Percentiles rank a stretch among this genome's conserved stretches.
Conservation (phyloP, 495 filamentous ascomycete species). For the Talaromyces borbonicus region DNA sequence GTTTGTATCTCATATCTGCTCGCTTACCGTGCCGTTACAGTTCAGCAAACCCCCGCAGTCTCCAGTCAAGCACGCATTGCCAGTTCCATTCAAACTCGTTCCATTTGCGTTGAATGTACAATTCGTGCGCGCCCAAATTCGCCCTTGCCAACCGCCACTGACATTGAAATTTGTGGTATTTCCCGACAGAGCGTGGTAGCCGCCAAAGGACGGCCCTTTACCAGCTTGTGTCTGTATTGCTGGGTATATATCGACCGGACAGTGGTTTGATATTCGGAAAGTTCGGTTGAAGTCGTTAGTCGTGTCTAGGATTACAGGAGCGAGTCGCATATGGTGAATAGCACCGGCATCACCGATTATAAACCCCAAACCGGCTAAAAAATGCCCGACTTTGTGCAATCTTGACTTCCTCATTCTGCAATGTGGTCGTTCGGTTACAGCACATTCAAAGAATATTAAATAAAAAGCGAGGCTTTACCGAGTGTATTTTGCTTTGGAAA, state of each 20-base stretch:
- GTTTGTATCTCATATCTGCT: neutral
- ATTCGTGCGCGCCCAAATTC: conserved; percentile 75
- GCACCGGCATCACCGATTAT: neutral
- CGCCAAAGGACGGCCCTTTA: conserved; percentile 46
- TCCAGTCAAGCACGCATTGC: conserved; percentile 57
- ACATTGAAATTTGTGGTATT: conserved; percentile 44
- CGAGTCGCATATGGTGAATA: conserved; percentile 20
- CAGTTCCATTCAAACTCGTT: conserved; percentile 32
- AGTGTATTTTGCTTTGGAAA: no score
- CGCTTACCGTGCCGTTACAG: conserved; percentile 52
- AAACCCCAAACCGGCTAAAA: neutral
- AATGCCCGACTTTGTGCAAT: neutral
- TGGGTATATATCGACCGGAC: conserved; percentile 57
- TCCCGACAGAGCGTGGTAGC: conserved; percentile 51
- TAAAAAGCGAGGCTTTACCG: neutral
- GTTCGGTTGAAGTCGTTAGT: conserved; percentile 18
- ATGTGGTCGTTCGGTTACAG: neutral
- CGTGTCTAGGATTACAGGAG: conserved; percentile 12
- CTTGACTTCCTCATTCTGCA: neutral
- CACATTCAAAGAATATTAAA: neutral
- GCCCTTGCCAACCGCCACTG: conserved; percentile 61
- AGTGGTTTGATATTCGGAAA: conserved; percentile 54
- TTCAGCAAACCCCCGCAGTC: conserved; percentile 60
- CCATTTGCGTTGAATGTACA: conserved; percentile 57
- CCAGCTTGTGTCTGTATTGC: conserved; percentile 60